phyloP scores from a whole-genome alignment of 2,329 filamentous ascomycete genomes.

The Teratosphaeria gauchensis region DNA sequence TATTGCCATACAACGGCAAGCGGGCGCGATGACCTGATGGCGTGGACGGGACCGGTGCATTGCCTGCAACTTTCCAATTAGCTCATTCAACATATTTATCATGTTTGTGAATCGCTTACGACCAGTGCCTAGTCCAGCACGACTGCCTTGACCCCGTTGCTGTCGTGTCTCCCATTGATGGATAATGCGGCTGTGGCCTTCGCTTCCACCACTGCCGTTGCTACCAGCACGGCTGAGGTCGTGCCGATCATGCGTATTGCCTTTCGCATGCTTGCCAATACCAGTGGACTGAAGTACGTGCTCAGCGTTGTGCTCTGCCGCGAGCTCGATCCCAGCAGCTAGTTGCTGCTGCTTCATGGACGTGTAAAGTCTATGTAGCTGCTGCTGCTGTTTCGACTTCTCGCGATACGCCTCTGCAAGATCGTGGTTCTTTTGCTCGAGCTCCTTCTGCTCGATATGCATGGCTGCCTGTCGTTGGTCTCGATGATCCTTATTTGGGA shows the following conservation, averaged over 20 bases:
- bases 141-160: slow-evolving; percentile 8
- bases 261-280: background rate
- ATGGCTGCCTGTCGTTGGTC: slow-evolving; percentile 29
- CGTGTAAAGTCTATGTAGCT: slow-evolving; percentile 55
- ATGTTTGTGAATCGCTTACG: slow-evolving; percentile 6
- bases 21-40: slow-evolving; percentile 21
- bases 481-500: background rate
- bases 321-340: slow-evolving; percentile 43
- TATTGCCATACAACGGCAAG: slow-evolving; percentile 22
- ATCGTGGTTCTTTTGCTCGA: slow-evolving; percentile 64
- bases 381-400: slow-evolving; percentile 59
- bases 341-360: slow-evolving; percentile 47
- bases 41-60: slow-evolving; percentile 15
- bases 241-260: slow-evolving; percentile 1
- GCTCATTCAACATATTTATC: background rate
- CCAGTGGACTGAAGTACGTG: slow-evolving; percentile 30
- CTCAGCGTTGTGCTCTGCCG: slow-evolving; percentile 44
- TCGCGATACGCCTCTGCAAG: slow-evolving; percentile 57
- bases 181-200: slow-evolving; percentile 6
- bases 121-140: slow-evolving; percentile 8
- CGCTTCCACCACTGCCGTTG: slow-evolving; percentile 12
- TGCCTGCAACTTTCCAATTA: slow-evolving; percentile 12
- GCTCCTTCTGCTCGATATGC: slow-evolving; percentile 50
- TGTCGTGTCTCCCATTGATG: slow-evolving; percentile 3
- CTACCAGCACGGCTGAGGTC: slow-evolving; percentile 9